Evolutionary conservation across 257 asterid species (phyloP).

Genomic region (Leonotis leonurus): DNA sequence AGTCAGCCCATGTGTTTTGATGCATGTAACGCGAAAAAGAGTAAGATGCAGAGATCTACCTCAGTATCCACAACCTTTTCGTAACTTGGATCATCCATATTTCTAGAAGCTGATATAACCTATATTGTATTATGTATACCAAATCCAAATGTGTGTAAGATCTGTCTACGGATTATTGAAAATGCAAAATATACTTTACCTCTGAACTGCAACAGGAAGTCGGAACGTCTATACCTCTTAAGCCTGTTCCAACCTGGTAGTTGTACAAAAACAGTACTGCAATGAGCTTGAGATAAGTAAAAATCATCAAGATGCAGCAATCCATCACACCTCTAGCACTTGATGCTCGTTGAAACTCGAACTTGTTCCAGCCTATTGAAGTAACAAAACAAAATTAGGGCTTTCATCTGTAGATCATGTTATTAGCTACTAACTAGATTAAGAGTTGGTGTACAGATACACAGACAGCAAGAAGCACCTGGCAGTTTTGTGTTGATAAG

Average conservation of each 20-base stretch:
- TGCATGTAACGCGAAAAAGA: background rate
- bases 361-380: conserved; percentile 29
- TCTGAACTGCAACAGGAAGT: conserved; percentile 16
- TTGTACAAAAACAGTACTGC: conserved; percentile 16
- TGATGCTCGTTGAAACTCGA: conserved; percentile 11
- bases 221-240: conserved; percentile 18
- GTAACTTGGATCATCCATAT: conserved; percentile 14
- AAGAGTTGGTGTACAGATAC: no score
- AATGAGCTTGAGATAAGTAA: background rate
- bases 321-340: conserved; percentile 29
- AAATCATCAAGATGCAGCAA: conserved; percentile 5
- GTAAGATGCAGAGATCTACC: conserved; percentile 26
- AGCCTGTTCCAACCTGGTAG: conserved; percentile 29
- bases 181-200: conserved; percentile 18
- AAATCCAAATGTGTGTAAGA: conserved; percentile 8
- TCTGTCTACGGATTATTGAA: background rate
- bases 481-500: conserved; percentile 37
- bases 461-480: conserved; percentile 36
- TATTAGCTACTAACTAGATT: background rate
- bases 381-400: conserved; percentile 6
- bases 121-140: no score
- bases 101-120: conserved; percentile 24
- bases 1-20: background rate
- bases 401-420: background rate
- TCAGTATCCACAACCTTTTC: conserved; percentile 22